Evolutionary conservation across 768 basidiomycete genomes (phyloP), one percentile per base, ranked within the genome.

Genomic region (Suillus fuscotomentosus): DNA sequence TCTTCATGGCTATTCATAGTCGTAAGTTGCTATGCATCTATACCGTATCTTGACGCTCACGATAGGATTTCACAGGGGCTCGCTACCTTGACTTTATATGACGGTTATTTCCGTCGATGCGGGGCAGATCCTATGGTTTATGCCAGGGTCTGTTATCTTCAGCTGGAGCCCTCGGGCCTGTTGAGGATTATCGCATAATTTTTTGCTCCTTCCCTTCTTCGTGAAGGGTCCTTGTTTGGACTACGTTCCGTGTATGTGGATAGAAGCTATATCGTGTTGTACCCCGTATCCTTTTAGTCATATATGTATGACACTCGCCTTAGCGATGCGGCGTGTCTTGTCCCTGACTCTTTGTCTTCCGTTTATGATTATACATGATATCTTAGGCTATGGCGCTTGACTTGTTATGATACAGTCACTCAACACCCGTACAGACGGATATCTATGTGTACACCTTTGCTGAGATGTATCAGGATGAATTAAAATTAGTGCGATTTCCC

Each of bases 171-270:
- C n/a, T 57, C 15, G 15, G 60, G 48, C 67, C 34, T 66, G 27
- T 54, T 42, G 31, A 22, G 24, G 62, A 47, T 62, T 45, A 65
- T 67, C 71, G 75, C 75, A 69, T 63, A 79, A 79, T 77, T 77
- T 78, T 79, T 79, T 66, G 65, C 54, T 48, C 10, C 59, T 54
- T 62, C 48, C 73, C 75, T 74, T 77, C 76, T 74, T 80, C 70
- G 75, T 60, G 77, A 75, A 73, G 75, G 72, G 43, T 61, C 17
- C 42, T 59, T 24, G 11, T 36, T 3, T 54, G 34, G 11, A n/a
- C 20, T 36, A n/a, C 34, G 11, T 36, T 36, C 13, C 6, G 2
- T 7, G 11, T 34, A 5, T 11, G 53, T 34, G 3, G 31, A 36
- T 36, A 13, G 6, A 36, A 36, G 11, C 36, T 6, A 11, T 9